Conservation (phyloP, 192 early-diverging fungal genomes). For the Mycoemilia scoparia region DNA sequence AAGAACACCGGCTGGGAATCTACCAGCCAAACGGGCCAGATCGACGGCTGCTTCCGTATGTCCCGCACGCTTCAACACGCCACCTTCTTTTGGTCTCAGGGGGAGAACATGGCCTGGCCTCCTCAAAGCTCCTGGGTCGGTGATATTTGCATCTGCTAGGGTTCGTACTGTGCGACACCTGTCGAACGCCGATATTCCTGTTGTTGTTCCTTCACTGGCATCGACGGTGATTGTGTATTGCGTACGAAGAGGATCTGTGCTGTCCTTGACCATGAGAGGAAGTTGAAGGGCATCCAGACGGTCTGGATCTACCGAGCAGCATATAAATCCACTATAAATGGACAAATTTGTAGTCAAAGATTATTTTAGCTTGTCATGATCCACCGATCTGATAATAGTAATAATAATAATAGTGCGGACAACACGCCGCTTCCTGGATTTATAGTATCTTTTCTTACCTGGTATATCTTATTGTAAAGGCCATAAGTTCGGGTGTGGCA, state of each 20-base stretch:
- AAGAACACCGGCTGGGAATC: conserved; percentile 73
- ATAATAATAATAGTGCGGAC: too few relatives aligned
- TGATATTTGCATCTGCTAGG: conserved; percentile 52
- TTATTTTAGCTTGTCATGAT: too few relatives aligned
- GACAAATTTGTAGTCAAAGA: too few relatives aligned
- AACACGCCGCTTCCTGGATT: too few relatives aligned
- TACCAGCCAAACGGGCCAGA: conserved; percentile 65
- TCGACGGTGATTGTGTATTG: conserved; percentile 91
- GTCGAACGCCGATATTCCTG: conserved; percentile 90
- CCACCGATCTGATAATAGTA: too few relatives aligned
- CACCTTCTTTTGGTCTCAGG: conserved; percentile 61
- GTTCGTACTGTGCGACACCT: conserved; percentile 59
- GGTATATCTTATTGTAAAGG: conserved; percentile 88
- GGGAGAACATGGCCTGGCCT: conserved; percentile 93
- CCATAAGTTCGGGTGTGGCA: conserved; percentile 76
- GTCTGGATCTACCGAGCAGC: conserved; percentile 61
- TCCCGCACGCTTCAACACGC: conserved; percentile 70
- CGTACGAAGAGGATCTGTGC: conserved; percentile 79
- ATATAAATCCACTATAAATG: conserved; percentile 67
- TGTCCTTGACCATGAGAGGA: conserved; percentile 88
- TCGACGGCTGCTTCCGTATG: conserved; percentile 92
- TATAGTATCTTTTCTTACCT: too few relatives aligned
- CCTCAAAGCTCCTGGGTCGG: conserved; percentile 47
- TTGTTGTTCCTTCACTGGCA: conserved; percentile 66
- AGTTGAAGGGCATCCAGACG: conserved; percentile 69